Evolutionary conservation across 371 early-diverging fungal genomes (phyloP).

Genomic region (Syncephalastrum monosporum): DNA sequence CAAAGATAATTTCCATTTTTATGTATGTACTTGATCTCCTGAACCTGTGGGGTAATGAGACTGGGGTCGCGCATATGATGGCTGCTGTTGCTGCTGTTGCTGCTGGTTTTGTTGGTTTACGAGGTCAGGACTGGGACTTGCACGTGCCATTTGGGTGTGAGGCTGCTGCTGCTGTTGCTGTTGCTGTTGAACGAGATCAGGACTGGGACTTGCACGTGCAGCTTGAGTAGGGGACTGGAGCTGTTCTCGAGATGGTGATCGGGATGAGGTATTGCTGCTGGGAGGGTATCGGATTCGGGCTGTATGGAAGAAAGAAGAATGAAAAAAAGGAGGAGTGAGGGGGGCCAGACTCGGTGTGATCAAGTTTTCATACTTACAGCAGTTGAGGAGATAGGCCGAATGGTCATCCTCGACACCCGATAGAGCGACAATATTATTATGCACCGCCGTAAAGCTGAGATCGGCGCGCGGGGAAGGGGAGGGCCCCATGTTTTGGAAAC

Average conservation of each 20-base stretch:
- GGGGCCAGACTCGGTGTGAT: too few relatives aligned
- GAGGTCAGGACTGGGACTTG: too few relatives aligned
- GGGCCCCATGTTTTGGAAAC: constrained; percentile 71
- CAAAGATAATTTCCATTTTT: background rate
- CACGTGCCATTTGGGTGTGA: constrained; percentile 3
- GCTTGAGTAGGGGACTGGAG: constrained; percentile 1
- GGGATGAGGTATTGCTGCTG: constrained; percentile 9
- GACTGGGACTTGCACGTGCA: too few relatives aligned
- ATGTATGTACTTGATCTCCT: background rate
- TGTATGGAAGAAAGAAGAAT: constrained; percentile 4
- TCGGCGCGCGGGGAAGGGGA: constrained; percentile 66
- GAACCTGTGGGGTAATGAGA: constrained; percentile 6
- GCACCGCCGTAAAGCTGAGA: constrained; percentile 60
- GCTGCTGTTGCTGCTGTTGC: background rate
- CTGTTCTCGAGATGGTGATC: constrained; percentile 5
- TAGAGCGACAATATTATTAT: constrained; percentile 59
- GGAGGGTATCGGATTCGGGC: constrained; percentile 69
- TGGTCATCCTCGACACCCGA: constrained; percentile 63
- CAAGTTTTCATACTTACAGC: constrained; percentile 34
- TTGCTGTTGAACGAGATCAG: too few relatives aligned
- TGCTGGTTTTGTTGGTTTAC: background rate
- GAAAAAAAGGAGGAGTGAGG: background rate
- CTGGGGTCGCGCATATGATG: background rate
- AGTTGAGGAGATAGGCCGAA: constrained; percentile 61
- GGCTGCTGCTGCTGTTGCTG: background rate